Evolutionary conservation across 306 rosid genomes (phyloP), one percentile per base, ranked within the genome.

Genomic region (Macrotyloma uniflorum): DNA sequence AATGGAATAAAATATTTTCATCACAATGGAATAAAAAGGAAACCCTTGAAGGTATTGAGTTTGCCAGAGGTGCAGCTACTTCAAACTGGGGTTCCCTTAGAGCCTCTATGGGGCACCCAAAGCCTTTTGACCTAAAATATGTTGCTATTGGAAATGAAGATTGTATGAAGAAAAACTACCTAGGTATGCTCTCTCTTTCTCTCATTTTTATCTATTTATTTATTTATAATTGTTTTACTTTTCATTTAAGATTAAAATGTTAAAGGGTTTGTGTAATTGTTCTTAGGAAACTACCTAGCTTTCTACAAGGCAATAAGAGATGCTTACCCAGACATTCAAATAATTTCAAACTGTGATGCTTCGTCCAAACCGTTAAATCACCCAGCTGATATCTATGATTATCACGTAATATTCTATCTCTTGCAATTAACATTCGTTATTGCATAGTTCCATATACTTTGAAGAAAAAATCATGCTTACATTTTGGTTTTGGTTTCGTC

Each of bases 1-100:
- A 45, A 30, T 28, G 58, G 10, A 38, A 6, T 7, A 6, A 47
- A 30, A 33, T 22, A 5, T 2, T 47, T 33, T 28, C 13, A 15
- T 46, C 40, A 57, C 8, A 54, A 63, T 70, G 22, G n/a, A n/a
- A n/a, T n/a, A n/a, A n/a, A n/a, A n/a, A 93, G 98, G 98, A 94
- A 67, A 91, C 96, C 86, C 96, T 94, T 71, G 96, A 91, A 53
- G 90, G 98, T n/a, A 83, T 94, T 32, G 94, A 94, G 86, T 94
- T 94, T 85, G 98, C 98, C 0, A 90, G 89, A 87, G 98, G 97
- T 18, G 42, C 57, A 72, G 61, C 88, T 22, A 78, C 68, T 78
- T 87, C 98, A 40, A 84, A 36, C 67, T 94, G 97, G 97, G 97
- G 96, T 53, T 81, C 91, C 46, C n/a, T 87, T 36, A 91, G 97